Evolutionary conservation across 2,329 filamentous ascomycete species (phyloP), one percentile per base, ranked within the genome.

Genomic region (Didymella exigua): DNA sequence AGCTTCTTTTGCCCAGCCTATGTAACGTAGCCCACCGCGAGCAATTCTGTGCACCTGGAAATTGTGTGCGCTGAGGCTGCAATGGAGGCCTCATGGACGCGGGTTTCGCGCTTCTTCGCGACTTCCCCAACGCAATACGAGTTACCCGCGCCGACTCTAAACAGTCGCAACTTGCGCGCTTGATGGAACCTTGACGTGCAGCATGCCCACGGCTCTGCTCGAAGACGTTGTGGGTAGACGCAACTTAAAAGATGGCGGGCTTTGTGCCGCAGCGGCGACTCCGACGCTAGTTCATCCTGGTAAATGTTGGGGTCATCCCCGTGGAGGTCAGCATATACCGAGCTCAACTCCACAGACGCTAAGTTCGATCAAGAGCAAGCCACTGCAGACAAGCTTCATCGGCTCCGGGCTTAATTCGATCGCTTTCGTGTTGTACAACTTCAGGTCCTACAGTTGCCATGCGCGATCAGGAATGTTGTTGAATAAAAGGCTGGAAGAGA

Each of bases 161-260:
- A 23, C 4, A 18, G 33, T 6, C 10, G 16, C 13, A 36, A 26
- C 19, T 23, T 16, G 29, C 14, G 36, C n/a, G 13, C 14, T 41
- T 21, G 34, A 49, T 40, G 51, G 30, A 49, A 49, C 33, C 27
- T 34, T 24, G 45, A 34, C 40, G 40, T 45, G 40, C 33, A 27
- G 49, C 40, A 38, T 16, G 24, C 19, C 26, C 23, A 27, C 21
- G 18, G 33, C 37, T 29, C 43, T 27, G 38, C 14, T 40, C 31
- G 16, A 18, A 38, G 33, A 38, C 31, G 33, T 31, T 43, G n/a
- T n/a, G 13, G 21, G 31, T 31, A 31, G 41, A 45, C 16, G 18
- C 18, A 23, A 5, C 40, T 30, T 36, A 26, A 8, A 18, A 30
- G 23, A 44, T 36, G 21, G 30, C 37, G 11, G 38, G 26, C 26